These are phyloP conservation scores for Citrullus mucosospermus DNA, from an alignment of 306 rosid genomes.

Conservation along the genomic window DNA sequence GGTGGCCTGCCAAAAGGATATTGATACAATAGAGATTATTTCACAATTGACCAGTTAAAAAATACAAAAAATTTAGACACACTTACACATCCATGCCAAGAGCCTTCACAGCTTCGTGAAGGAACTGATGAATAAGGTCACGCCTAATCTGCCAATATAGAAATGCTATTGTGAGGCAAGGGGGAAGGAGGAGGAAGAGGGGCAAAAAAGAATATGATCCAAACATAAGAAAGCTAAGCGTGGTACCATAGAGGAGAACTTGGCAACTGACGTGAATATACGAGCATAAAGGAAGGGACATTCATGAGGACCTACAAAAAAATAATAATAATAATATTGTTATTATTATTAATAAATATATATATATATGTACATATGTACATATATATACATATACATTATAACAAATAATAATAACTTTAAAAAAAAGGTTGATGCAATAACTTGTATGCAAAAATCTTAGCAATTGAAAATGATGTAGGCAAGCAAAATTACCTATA, in stretches of 20 bases:
- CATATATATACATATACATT: too few relatives aligned
- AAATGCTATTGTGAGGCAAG: background rate
- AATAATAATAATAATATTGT: background rate
- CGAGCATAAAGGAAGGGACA: constrained; percentile 88
- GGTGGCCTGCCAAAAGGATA: constrained; percentile 53
- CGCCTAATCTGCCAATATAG: constrained; percentile 44
- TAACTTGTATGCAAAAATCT: background rate
- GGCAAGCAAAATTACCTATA: constrained; percentile 33
- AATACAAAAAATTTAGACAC: background rate
- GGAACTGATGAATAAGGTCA: constrained; percentile 49
- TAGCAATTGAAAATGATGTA: background rate
- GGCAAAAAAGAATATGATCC: background rate
- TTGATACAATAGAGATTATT: background rate
- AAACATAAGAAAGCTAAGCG: background rate
- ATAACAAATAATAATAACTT: too few relatives aligned
- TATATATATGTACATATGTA: too few relatives aligned
- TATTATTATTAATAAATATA: too few relatives aligned
- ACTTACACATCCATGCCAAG: constrained; percentile 71
- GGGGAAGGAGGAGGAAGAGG: background rate
- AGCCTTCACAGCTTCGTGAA: constrained; percentile 61
- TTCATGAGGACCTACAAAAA: constrained; percentile 55
- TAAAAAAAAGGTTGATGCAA: constrained; percentile 10
- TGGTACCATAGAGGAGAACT: constrained; percentile 77
- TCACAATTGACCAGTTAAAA: constrained; percentile 1
- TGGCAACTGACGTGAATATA: constrained; percentile 58